Evolutionary conservation across 2,329 filamentous ascomycete genomes (phyloP).

Genomic region (Tympanopsis confertula): DNA sequence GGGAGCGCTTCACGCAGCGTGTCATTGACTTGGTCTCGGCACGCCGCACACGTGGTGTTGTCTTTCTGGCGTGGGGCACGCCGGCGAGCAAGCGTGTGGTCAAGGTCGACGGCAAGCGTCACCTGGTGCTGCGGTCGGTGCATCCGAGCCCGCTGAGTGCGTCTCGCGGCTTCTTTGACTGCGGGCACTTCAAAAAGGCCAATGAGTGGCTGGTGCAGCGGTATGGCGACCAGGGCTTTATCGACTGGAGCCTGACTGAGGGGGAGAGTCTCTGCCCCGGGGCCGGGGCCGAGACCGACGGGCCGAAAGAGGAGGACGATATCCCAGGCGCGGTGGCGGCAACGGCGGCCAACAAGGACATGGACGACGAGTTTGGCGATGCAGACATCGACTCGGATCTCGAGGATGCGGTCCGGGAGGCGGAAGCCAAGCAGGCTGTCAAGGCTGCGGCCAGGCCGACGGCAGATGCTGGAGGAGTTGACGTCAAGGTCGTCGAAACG

Average conservation of each 20-base stretch:
- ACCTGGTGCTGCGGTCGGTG: constrained; percentile 74
- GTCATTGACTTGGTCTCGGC: constrained; percentile 79
- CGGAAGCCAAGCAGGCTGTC: not conserved
- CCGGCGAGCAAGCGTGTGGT: constrained; percentile 71
- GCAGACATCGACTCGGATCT: not conserved
- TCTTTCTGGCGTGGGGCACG: constrained; percentile 91
- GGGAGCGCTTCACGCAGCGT: constrained; percentile 86
- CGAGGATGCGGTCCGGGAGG: not conserved
- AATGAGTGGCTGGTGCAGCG: constrained; percentile 73
- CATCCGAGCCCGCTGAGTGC: constrained; percentile 93
- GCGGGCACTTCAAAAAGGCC: constrained; percentile 67
- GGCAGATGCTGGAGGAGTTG: not conserved
- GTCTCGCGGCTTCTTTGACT: constrained; percentile 68
- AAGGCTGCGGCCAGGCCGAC: not conserved
- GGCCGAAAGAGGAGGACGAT: constrained; percentile 8
- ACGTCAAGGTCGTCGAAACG: no score
- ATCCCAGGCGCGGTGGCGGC: constrained; percentile 6
- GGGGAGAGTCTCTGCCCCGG: not conserved
- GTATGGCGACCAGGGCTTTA: constrained; percentile 67
- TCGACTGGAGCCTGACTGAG: constrained; percentile 67
- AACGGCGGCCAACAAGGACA: constrained; percentile 2
- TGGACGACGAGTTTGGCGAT: constrained; percentile 4
- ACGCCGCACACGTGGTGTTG: constrained; percentile 68
- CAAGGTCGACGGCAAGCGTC: constrained; percentile 60
- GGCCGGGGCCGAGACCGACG: not conserved